phyloP scores from a whole-genome alignment of 495 filamentous ascomycete species.

The Penicillium canescens region DNA sequence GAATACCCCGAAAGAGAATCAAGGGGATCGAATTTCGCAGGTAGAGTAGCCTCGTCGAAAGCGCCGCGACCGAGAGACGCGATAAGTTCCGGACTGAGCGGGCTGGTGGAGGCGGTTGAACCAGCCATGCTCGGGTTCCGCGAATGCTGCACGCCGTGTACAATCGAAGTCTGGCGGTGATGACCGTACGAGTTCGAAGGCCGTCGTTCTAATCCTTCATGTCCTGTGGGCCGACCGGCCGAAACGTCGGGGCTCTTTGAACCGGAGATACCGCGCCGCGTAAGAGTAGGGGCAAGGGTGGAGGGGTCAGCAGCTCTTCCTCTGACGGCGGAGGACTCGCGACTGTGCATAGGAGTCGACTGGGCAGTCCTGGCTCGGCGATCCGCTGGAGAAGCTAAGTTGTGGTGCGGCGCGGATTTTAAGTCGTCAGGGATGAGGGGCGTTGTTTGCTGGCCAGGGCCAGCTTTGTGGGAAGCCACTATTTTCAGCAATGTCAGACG shows the following conservation, averaged over 20 bases:
- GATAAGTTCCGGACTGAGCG: conserved; percentile 81
- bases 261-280: conserved; percentile 53
- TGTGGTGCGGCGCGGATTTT: conserved; percentile 43
- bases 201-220: conserved; percentile 66
- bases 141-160: conserved; percentile 92
- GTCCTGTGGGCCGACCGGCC: conserved; percentile 40
- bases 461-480: conserved; percentile 45
- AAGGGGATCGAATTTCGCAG: conserved; percentile 31
- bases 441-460: conserved; percentile 42
- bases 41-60: conserved; percentile 24
- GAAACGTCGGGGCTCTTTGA: conserved; percentile 54
- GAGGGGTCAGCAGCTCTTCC: conserved; percentile 44
- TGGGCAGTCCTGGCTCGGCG: conserved; percentile 47
- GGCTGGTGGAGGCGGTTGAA: conserved; percentile 66
- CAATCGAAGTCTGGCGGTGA: conserved; percentile 90
- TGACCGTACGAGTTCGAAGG: conserved; percentile 78
- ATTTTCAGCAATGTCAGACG: conserved; percentile 3
- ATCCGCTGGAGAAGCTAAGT: conserved; percentile 40
- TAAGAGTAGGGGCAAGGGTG: conserved; percentile 40
- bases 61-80: conserved; percentile 58
- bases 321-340: conserved; percentile 45
- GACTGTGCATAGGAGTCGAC: conserved; percentile 51
- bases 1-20: conserved; percentile 30
- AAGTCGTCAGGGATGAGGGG: conserved; percentile 49
- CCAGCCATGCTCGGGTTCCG: conserved; percentile 76